Conservation (phyloP, 164 flowering plant genomes). For the Vitis rupestris region DNA sequence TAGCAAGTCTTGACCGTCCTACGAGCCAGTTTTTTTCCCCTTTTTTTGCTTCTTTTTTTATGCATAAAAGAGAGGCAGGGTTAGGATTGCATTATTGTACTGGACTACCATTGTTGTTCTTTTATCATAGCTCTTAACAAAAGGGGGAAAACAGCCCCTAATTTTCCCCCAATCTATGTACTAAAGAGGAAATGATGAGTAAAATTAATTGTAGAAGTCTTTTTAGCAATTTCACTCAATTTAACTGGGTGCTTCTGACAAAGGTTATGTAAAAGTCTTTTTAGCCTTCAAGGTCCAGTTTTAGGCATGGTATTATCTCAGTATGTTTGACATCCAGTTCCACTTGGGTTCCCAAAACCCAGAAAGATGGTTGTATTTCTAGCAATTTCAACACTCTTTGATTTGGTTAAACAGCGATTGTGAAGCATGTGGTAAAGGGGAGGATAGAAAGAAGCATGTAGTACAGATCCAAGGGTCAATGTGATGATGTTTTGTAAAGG, state of each 20-base stretch:
- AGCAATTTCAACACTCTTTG: no score
- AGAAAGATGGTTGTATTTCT: no score
- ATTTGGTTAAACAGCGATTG: no score
- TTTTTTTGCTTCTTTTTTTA: not conserved
- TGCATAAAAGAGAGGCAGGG: conserved; percentile 6
- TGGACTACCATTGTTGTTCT: conserved; percentile 16
- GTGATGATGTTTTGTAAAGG: no score
- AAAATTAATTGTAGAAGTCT: conserved; percentile 18
- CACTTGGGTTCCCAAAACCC: no score
- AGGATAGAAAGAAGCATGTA: no score
- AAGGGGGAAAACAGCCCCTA: conserved; percentile 2
- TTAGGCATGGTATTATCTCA: no score
- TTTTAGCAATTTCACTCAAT: not conserved
- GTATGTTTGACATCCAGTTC: no score
- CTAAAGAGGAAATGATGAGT: not conserved
- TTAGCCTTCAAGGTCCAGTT: not conserved
- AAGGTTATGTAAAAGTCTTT: no score
- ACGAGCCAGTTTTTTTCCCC: not conserved
- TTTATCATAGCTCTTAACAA: conserved; percentile 12
- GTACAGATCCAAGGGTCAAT: no score
- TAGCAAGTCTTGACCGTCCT: conserved; percentile 7
- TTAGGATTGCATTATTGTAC: conserved; percentile 22
- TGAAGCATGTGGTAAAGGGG: no score
- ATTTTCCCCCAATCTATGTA: conserved; percentile 9
- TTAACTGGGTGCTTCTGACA: conserved; percentile 2